Evolutionary conservation across 2,329 filamentous ascomycete genomes (phyloP), one percentile per base, ranked within the genome.

Genomic region (Alternaria brassicae): DNA sequence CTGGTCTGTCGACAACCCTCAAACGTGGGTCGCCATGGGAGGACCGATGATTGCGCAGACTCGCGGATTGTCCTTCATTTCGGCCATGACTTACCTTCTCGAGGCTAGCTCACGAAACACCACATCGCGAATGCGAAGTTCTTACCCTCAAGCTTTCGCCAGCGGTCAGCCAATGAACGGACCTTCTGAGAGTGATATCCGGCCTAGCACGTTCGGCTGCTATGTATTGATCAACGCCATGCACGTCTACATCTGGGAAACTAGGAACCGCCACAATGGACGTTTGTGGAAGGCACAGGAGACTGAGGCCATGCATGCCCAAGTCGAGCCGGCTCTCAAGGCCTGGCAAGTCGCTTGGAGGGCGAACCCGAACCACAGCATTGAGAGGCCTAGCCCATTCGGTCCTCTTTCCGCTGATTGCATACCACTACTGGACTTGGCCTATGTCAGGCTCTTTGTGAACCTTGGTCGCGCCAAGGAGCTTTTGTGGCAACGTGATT

Each of bases 221-320:
- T 83, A 97, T 28, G 86, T 97, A 6, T 81, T 99, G 63, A 97
- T 98, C 75, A 94, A 97, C 73, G 93, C 95, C 3, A 83, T 98
- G 23, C 95, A 98, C 80, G 97, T 97, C 69, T 97, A 97, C 77
- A 97, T 98, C 42, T 98, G 95, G 95, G 94, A 98, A 79, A 97
- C 93, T 0, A 86, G 94, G 23, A 93, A 97, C 78, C 85, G 93
- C 52, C 93, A 97, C 69, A 89, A 93, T 69, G 93, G 91, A 68
- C 89, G 92, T 62, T 84, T 92, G 48, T 97, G 94, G 94, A 96
- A 93, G 2, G 88, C 89, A 32, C 90, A 94, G 65, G 94, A 98
- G 78, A 96, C 92, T 0, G 93, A 98, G 67, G 92, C 93, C 65
- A 96, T 98, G 93, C 93, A 97, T 75, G 87, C 91, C 2, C 93